These are phyloP conservation scores for Xylaria telfairii DNA, from an alignment of 495 filamentous ascomycete genomes.

Conservation along the genomic window DNA sequence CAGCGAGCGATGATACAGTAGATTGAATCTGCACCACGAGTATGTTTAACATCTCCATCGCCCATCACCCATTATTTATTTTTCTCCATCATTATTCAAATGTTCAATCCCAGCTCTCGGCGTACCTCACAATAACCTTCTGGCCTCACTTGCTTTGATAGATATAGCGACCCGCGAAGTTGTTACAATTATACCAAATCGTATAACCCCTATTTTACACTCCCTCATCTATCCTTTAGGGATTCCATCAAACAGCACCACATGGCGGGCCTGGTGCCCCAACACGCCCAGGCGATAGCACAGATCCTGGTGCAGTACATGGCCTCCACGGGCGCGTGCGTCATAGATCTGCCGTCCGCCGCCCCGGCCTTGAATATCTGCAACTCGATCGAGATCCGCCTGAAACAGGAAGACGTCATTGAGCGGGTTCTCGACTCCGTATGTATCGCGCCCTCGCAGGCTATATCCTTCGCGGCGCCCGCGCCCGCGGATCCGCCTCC, in stretches of 20 bases:
- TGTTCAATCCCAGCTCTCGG: not conserved
- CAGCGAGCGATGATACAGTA: not conserved
- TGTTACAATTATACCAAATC: not conserved
- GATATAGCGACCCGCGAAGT: not conserved
- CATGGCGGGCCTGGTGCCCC: slow-evolving; percentile 17
- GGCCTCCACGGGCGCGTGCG: slow-evolving; percentile 24
- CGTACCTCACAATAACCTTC: not conserved
- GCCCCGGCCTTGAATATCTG: slow-evolving; percentile 26
- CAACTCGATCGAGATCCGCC: slow-evolving; percentile 31
- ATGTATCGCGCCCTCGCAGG: slow-evolving; percentile 32
- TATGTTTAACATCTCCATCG: not conserved
- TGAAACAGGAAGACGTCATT: slow-evolving; percentile 25
- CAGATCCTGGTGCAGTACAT: slow-evolving; percentile 36
- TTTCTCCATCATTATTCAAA: not conserved
- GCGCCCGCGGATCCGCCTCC: too few species aligned
- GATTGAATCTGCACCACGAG: not conserved
- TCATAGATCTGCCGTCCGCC: slow-evolving; percentile 32
- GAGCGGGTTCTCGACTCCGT: slow-evolving; percentile 29
- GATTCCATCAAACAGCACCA: not conserved
- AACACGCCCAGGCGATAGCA: slow-evolving; percentile 42
- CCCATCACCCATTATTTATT: not conserved
- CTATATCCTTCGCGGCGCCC: not conserved
- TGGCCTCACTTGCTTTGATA: not conserved
- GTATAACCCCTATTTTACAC: not conserved
- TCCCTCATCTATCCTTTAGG: not conserved